Base-by-base conservation (phyloP, 371 early-diverging fungal species). In the Encephalitozoon romaleae region DNA sequence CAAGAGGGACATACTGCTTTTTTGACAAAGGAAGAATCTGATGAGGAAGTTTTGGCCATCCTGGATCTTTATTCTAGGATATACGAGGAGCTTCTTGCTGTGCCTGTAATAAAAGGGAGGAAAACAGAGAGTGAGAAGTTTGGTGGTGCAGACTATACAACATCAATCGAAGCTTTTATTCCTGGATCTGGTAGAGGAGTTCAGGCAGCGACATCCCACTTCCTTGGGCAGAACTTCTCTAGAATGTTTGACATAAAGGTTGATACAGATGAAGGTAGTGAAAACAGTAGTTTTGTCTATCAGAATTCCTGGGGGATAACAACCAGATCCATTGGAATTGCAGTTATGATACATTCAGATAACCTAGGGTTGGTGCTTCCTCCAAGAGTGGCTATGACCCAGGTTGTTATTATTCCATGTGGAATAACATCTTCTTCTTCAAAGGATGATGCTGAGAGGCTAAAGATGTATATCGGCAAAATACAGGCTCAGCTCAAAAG, bases 301-400 rank as follows among this genome's bases (percentile, higher is more conserved):
- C 98, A 99, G 86, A 98, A 96, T 88, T 96, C 95, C 34, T 99
- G 99, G 99, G 99, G 99, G 79, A 78, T 99, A 54, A 91, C 97
- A 67, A 98, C 99, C 34, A 90, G 98, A 81, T 91, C 93, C n/a
- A 93, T 99, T 82, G 99, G 99, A 85, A 94, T 95, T 68, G 91
- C 95, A 90, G 92, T 94, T 59, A 96, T 99, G 96, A 88, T 93
- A n/a, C 99, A 99, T 85, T 83, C 85, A 30, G 98, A 99, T 83
- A 90, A 98, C 86, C 93, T 93, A 89, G 99, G 98, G 68, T 87
- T 97, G 68, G 95, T 99, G 15, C 84, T 98, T 73, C 98, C 98
- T 75, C 99, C 99, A 54, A 89, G 90, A 54, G 96, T 97, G 38
- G 93, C 95, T 28, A 79, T 89, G 70, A 86, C 89, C 28, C 98